Percentiles rank a stretch among this genome's conserved stretches.
phyloP scores from a whole-genome alignment of 305 asterid species.

The Striga hermonthica region DNA sequence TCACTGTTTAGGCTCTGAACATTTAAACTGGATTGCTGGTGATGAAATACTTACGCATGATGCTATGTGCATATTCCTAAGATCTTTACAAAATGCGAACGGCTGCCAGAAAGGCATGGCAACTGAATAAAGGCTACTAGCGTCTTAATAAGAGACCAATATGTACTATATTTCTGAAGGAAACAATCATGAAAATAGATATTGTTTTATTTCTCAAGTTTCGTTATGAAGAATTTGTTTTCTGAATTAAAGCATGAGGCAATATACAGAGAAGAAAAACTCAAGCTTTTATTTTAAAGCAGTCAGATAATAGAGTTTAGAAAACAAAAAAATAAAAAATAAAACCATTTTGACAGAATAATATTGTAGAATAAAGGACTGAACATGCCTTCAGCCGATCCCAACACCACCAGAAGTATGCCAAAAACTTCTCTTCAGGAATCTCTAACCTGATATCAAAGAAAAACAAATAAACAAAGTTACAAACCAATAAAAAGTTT shows the following conservation, averaged over 20 bases:
- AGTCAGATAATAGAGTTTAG: too few relatives aligned
- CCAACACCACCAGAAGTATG: slow-evolving; percentile 96
- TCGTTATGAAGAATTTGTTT: slow-evolving; percentile 13
- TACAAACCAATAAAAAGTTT: slow-evolving; percentile 26
- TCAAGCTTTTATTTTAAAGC: too few relatives aligned
- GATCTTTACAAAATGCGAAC: slow-evolving; percentile 1
- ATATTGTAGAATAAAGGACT: slow-evolving; percentile 20
- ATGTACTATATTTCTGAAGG: not conserved
- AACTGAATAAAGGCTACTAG: slow-evolving; percentile 1
- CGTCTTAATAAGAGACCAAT: not conserved
- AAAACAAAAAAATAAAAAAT: not conserved
- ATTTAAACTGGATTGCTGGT: slow-evolving; percentile 3
- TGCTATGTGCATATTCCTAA: not conserved
- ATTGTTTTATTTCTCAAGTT: slow-evolving; percentile 6
- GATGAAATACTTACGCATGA: not conserved
- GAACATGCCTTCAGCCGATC: slow-evolving; percentile 75
- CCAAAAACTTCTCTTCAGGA: slow-evolving; percentile 84
- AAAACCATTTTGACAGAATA: slow-evolving; percentile 2
- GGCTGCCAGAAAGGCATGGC: not conserved
- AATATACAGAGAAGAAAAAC: too few relatives aligned
- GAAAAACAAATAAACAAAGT: slow-evolving; percentile 13
- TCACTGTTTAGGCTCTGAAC: not conserved
- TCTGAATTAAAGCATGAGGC: not conserved
- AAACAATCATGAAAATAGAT: not conserved
- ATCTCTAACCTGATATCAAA: slow-evolving; percentile 58